Evolutionary conservation across 345 rosid species (phyloP).

Genomic region (Eucalyptus camaldulensis): DNA sequence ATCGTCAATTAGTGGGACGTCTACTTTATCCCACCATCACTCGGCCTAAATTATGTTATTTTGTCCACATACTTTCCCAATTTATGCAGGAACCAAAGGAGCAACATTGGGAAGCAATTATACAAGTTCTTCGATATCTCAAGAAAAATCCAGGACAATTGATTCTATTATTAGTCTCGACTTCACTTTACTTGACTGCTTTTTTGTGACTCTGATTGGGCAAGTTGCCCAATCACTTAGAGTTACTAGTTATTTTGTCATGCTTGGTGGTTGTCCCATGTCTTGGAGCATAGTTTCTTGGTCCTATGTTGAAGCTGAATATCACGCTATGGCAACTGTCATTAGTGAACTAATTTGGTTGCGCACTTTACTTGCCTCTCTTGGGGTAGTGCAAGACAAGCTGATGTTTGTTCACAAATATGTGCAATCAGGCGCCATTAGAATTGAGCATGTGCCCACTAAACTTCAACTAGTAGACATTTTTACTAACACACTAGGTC

Average conservation of each 20-base stretch:
- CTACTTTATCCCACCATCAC: background rate
- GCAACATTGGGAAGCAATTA: background rate
- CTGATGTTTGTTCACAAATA: background rate
- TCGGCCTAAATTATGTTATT: background rate
- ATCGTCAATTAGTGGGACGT: background rate
- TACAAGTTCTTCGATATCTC: background rate
- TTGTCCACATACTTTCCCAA: background rate
- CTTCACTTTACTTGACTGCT: background rate
- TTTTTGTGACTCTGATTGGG: background rate
- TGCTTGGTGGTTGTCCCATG: background rate
- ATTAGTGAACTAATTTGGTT: background rate
- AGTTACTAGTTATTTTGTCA: background rate
- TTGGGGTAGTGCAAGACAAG: background rate
- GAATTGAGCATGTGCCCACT: background rate
- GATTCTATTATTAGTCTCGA: background rate
- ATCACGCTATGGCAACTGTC: background rate
- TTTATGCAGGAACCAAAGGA: background rate
- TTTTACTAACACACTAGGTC: background rate
- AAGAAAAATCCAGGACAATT: background rate
- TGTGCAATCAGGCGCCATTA: rapidly evolving
- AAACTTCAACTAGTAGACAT: background rate
- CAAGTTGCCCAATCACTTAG: background rate
- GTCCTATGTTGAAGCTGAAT: background rate
- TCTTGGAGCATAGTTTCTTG: background rate
- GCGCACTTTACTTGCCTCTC: background rate